Percentiles rank a stretch among this genome's conserved stretches.
Conservation (phyloP, 1,284 basidiomycete species). For the Fomitiporia mediterranea region DNA sequence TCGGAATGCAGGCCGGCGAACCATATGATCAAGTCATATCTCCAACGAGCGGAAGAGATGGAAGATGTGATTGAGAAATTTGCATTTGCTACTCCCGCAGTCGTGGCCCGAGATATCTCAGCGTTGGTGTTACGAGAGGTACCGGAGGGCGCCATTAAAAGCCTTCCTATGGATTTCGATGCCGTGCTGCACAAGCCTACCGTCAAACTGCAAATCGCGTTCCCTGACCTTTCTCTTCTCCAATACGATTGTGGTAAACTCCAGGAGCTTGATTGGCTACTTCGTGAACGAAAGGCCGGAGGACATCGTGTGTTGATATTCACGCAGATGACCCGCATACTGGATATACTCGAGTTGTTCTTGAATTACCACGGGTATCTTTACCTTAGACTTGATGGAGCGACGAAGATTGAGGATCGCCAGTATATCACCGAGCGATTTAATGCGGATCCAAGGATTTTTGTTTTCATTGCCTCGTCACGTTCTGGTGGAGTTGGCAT, state of each 20-base stretch:
- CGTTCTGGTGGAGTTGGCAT: slow-evolving; percentile 95
- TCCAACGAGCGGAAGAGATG: slow-evolving; percentile 54
- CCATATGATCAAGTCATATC: slow-evolving; percentile 59
- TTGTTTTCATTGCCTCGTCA: slow-evolving; percentile 92
- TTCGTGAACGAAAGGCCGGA: slow-evolving; percentile 80
- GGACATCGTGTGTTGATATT: slow-evolving; percentile 93
- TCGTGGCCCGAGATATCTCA: slow-evolving; percentile 74
- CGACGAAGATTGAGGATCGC: slow-evolving; percentile 93
- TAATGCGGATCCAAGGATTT: slow-evolving; percentile 86
- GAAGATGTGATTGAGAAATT: slow-evolving; percentile 64
- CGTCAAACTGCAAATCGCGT: slow-evolving; percentile 90
- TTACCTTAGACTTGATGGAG: slow-evolving; percentile 90
- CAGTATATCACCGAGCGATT: slow-evolving; percentile 97
- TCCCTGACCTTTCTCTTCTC: slow-evolving; percentile 85
- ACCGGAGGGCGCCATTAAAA: slow-evolving; percentile 30
- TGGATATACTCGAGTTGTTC: slow-evolving; percentile 94
- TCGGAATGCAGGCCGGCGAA: slow-evolving; percentile 31
- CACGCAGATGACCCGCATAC: slow-evolving; percentile 94
- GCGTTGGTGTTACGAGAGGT: slow-evolving; percentile 46
- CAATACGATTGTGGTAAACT: slow-evolving; percentile 98
- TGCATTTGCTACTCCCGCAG: slow-evolving; percentile 80
- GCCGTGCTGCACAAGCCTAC: slow-evolving; percentile 63
- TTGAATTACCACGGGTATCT: slow-evolving; percentile 92
- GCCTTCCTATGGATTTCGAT: slow-evolving; percentile 49
- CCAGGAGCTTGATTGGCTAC: slow-evolving; percentile 74